Evolutionary conservation across 768 basidiomycete species (phyloP), one percentile per base, ranked within the genome.

Genomic region (Austroboletus festivus): DNA sequence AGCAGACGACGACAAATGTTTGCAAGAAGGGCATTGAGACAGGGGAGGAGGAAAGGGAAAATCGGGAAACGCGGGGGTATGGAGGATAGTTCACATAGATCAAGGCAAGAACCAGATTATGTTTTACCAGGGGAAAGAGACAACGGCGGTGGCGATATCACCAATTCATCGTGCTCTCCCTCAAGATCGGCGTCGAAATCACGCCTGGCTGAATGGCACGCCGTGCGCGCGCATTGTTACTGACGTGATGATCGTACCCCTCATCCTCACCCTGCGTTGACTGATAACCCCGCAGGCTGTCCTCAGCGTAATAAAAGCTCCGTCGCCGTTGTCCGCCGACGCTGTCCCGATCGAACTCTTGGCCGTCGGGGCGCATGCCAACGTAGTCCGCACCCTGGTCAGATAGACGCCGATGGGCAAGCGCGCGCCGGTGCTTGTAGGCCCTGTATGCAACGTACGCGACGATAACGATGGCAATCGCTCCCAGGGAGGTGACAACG

Each of bases 261-360:
- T 65, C 65, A 38, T 75, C 71, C 40, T 70, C 73, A 33, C 54
- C 55, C 45, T 55, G 68, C 47, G 56, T 64, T 26, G 69, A 65
- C 58, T 78, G 74, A 63, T 65, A 81, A 13, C 83, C 83, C 34
- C 86, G 72, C 64, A 93, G 65, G 53, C 83, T 85, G 62, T 93
- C 89, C 70, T 91, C 90, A 3, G 89, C 89, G 60, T 81, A 93
- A 68, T 91, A 93, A 73, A 91, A 93, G 53, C 85, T 87, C 50
- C 87, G 64, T 46, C 89, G 71, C 48, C 89, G 73, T 63, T 81
- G 80, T 7, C 79, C 87, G 19, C 86, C 88, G 2, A 89, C 68
- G 46, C 79, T 82, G 57, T 89, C 87, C 60, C 81, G 80, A 60
- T 90, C 89, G 60, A 89, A 89, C 33, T 87, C 80, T 42, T 82